Evolutionary conservation across 345 rosid species (phyloP).

Genomic region (Jatropha curcas): DNA sequence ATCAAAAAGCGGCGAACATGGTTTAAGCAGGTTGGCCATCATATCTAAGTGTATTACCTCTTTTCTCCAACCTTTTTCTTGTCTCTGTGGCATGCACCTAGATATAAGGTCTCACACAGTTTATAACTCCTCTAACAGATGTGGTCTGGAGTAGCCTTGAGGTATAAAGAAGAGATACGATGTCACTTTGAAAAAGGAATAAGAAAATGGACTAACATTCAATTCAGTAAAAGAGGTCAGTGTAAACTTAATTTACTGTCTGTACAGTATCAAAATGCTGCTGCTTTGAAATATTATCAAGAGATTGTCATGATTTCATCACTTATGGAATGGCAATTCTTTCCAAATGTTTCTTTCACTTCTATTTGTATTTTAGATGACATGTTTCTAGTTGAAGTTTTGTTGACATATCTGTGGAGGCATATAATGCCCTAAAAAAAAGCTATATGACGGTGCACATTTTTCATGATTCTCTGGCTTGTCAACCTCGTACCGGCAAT

Average conservation of each 20-base stretch:
- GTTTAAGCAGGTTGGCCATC: constrained; percentile 18
- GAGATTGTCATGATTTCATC: no score
- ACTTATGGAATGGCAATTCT: not conserved
- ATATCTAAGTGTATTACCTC: constrained; percentile 8
- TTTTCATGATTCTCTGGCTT: not conserved
- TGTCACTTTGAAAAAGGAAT: not conserved
- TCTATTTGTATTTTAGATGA: not conserved
- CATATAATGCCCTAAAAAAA: no score
- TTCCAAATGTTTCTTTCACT: not conserved
- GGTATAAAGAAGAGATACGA: constrained; percentile 14
- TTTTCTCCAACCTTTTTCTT: not conserved
- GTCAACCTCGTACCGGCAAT: not conserved
- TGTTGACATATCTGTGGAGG: not conserved
- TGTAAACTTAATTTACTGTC: constrained; percentile 3
- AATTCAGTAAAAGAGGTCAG: constrained; percentile 16
- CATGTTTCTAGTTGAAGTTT: not conserved
- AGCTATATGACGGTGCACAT: not conserved
- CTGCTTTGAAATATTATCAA: not conserved
- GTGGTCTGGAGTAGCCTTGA: constrained; percentile 19
- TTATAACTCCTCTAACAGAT: constrained; percentile 10
- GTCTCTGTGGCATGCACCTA: not conserved
- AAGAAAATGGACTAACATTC: constrained; percentile 3
- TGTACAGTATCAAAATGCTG: constrained; percentile 2
- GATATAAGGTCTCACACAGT: not conserved
- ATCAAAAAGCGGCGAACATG: constrained; percentile 16